phyloP scores from a whole-genome alignment of 139 green algal genomes.

The Tetratostichococcus sp. region DNA sequence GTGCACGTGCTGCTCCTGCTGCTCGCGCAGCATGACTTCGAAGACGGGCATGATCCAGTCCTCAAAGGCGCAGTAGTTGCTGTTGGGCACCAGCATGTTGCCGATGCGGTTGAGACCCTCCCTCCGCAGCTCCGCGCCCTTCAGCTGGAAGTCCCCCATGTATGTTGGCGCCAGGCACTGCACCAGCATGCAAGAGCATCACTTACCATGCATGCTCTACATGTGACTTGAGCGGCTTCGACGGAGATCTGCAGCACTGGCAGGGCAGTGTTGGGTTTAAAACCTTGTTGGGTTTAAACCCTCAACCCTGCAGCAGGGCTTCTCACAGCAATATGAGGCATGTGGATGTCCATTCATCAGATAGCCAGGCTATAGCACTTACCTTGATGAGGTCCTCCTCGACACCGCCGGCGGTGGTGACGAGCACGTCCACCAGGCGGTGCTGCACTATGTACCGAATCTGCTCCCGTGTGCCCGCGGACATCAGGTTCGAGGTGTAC shows the following conservation, averaged over 20 bases:
- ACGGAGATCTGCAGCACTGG: too few species aligned
- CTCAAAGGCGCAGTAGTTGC: constrained; percentile 99
- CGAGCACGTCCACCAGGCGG: constrained; percentile 91
- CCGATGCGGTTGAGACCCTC: constrained; percentile 93
- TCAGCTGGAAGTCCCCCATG: constrained; percentile 86
- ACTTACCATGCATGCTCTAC: too few species aligned
- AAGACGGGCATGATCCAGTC: constrained; percentile 98
- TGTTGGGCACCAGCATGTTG: constrained; percentile 99
- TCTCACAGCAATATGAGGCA: too few species aligned
- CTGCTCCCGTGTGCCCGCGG: constrained; percentile 82
- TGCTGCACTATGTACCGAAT: constrained; percentile 82
- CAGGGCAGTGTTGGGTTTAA: too few species aligned
- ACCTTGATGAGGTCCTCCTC: constrained; percentile 99
- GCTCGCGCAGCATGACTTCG: constrained; percentile 87
- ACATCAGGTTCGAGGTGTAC: constrained; percentile 96
- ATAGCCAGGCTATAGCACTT: too few species aligned
- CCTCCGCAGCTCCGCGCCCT: constrained; percentile 78
- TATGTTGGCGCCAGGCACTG: constrained; percentile 89
- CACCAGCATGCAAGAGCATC: background rate
- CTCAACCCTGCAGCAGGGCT: too few species aligned
- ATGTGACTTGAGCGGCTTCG: too few species aligned
- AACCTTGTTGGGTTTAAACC: too few species aligned
- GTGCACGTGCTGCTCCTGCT: constrained; percentile 67
- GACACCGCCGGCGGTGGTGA: constrained; percentile 93
- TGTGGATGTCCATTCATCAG: too few species aligned